A percentile compares a stretch with the other conserved stretches of the same genome.
phyloP scores from a whole-genome alignment of 371 early-diverging fungal genomes.

The Saksenaea vasiformis region DNA sequence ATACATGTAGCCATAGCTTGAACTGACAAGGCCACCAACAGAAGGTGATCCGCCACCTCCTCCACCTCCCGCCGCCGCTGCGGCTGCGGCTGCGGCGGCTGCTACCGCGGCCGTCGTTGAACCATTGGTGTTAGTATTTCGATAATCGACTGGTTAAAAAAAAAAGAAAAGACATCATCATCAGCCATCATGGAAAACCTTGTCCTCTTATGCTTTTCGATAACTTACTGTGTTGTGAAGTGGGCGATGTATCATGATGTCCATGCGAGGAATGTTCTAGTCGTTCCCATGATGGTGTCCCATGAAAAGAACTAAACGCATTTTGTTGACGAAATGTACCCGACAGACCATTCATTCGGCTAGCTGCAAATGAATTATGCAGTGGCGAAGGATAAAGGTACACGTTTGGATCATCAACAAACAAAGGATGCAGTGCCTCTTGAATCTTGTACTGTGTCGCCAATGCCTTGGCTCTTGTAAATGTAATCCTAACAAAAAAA shows the following conservation, averaged over 20 bases:
- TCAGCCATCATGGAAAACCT: neutral
- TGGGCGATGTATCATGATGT: neutral
- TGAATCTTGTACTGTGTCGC: slow-evolving; percentile 71
- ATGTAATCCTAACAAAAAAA: slow-evolving; percentile 57
- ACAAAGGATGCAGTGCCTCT: slow-evolving; percentile 72
- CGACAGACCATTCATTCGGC: neutral
- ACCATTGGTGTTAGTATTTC: neutral
- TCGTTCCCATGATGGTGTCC: neutral
- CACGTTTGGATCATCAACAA: slow-evolving; percentile 68
- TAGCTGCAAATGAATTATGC: neutral
- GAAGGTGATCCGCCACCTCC: neutral
- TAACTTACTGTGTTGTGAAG: neutral
- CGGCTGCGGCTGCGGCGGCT: neutral
- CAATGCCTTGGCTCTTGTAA: slow-evolving; percentile 68
- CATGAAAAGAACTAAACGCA: neutral
- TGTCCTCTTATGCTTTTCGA: no score
- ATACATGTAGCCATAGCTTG: neutral
- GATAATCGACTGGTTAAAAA: neutral
- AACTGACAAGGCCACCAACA: neutral
- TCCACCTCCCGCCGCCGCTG: neutral
- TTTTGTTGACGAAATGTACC: neutral
- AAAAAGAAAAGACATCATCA: neutral
- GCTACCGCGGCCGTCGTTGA: neutral
- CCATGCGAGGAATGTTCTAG: neutral
- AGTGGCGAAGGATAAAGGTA: slow-evolving; percentile 34